Evolutionary conservation across 2,329 filamentous ascomycete species (phyloP), one percentile per base, ranked within the genome.

Genomic region (Fusarium gaditjirri): DNA sequence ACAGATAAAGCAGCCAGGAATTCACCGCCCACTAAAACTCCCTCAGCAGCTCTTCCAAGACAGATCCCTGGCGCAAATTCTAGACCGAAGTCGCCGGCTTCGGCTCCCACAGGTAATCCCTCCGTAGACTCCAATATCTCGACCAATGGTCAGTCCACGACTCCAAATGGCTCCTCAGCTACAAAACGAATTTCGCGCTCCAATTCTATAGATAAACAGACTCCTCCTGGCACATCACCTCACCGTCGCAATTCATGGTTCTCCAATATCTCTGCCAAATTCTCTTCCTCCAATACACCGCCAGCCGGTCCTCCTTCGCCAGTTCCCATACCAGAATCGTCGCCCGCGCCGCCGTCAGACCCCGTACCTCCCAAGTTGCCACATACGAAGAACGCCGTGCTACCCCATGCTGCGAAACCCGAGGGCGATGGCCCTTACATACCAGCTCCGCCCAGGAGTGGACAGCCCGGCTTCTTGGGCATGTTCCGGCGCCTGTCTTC

Each of bases 241-340:
- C 83, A 85, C 49, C 86, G 89, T 58, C 88, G 94, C 72, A 91
- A 91, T 70, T 97, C 95, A 19, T 99, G 96, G 96, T 95, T 98
- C 78, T 94, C 93, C 62, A 97, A 91, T 78, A 90, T 98, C 74
- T 97, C 94, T 72, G 95, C 94, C 73, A 98, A 97, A 80, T 97
- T 98, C 83, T 94, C 84, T 23, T 94, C 84, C n/a, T 81, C 86
- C 71, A 80, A 70, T 70, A 80, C 76, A n/a, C 72, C 78, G 31
- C 69, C 78, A 74, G 57, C 80, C 35, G 81, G 80, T 35, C 59
- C 80, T 23, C 68, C 78, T 33, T 62, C 72, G 55, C 81, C 76
- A 55, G 79, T 72, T 54, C 76, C 78, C 13, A 77, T 78, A 27
- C 80, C 80, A 56, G 71, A 73, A 46, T 65, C 75, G n/a, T 68